Percentiles rank a stretch among this genome's conserved stretches.
These are phyloP conservation scores for Wickerhamiella cacticola DNA, from an alignment of 805 yeast genomes.

Conservation along the genomic window DNA sequence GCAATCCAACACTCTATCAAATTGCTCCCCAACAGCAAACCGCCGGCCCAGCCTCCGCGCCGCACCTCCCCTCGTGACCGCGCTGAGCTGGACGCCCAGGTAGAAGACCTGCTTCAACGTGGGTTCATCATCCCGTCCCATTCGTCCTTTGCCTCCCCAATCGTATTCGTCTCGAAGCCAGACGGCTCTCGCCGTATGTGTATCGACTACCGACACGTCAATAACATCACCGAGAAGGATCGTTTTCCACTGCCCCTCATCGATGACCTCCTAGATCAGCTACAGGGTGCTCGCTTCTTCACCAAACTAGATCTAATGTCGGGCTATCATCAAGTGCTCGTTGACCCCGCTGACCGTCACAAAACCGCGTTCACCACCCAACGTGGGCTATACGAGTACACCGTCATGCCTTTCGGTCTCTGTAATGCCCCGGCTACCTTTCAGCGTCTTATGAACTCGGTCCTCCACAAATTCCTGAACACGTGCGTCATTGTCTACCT, in stretches of 20 bases:
- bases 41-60: neutral
- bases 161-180: slow-evolving; percentile 1
- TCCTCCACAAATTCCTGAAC: neutral
- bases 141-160: neutral
- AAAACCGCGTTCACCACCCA: slow-evolving; percentile 1
- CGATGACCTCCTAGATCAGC: neutral
- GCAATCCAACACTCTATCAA: neutral
- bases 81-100: neutral
- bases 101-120: neutral
- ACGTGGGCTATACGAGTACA: neutral
- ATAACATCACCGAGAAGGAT: neutral
- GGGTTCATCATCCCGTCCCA: neutral
- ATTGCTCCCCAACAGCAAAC: neutral
- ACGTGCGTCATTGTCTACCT: slow-evolving; percentile 3
- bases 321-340: neutral
- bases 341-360: neutral
- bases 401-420: slow-evolving; percentile 3
- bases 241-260: slow-evolving; percentile 5
- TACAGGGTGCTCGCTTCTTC: neutral
- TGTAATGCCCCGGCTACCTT: slow-evolving; percentile 6
- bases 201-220: slow-evolving; percentile 1
- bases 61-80: neutral
- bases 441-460: neutral
- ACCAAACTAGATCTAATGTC: slow-evolving; percentile 1
- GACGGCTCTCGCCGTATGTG: neutral